Evolutionary conservation across 495 filamentous ascomycete genomes (phyloP).

Genomic region (Penicillium turbatum): DNA sequence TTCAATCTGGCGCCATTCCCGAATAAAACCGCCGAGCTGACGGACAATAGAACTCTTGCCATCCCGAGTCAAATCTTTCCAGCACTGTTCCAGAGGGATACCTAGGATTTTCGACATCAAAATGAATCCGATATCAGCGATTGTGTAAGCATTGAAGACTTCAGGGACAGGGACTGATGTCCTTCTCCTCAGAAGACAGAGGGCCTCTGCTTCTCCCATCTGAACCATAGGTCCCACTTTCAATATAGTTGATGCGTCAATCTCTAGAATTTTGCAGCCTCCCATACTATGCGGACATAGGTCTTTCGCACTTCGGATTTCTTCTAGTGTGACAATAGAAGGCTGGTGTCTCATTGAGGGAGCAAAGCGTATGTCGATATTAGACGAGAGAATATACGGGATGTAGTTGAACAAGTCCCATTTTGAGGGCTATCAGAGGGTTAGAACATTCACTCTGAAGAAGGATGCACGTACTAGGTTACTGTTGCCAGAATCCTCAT

Average conservation of each 20-base stretch:
- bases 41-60: slow-evolving; percentile 4
- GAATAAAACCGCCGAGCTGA: slow-evolving; percentile 15
- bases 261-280: slow-evolving; percentile 14
- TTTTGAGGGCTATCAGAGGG: slow-evolving; percentile 7
- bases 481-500: no score
- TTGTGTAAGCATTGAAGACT: slow-evolving; percentile 25
- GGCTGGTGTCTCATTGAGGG: slow-evolving; percentile 2
- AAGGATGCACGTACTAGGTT: slow-evolving; percentile 1
- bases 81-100: slow-evolving; percentile 10
- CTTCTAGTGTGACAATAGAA: slow-evolving; percentile 8
- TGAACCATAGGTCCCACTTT: slow-evolving; percentile 18
- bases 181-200: slow-evolving; percentile 18
- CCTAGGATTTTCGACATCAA: slow-evolving; percentile 26
- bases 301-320: slow-evolving; percentile 8
- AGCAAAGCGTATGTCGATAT: slow-evolving; percentile 8
- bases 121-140: slow-evolving; percentile 26
- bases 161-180: slow-evolving; percentile 30
- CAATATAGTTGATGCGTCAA: slow-evolving; percentile 14
- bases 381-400: slow-evolving; percentile 3
- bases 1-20: slow-evolving; percentile 18
- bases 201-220: slow-evolving; percentile 26
- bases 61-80: slow-evolving; percentile 6
- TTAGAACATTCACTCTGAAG: slow-evolving; percentile 8
- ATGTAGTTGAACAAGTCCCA: slow-evolving; percentile 10
- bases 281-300: slow-evolving; percentile 9